Evolutionary conservation across 768 basidiomycete species (phyloP).

Genomic region (Leccinum pellstonianum): DNA sequence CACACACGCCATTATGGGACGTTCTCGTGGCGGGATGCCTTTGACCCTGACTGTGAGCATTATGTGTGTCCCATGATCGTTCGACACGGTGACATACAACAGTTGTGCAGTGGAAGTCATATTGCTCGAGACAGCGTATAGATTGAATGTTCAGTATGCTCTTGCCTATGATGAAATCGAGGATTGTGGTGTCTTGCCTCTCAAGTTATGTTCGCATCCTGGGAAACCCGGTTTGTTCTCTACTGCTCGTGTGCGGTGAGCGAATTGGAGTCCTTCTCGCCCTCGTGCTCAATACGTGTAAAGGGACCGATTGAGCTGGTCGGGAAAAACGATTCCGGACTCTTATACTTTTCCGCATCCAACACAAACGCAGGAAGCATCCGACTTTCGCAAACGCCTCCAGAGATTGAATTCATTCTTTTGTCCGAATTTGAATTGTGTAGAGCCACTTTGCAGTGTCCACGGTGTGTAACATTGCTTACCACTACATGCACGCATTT

Average conservation of each 20-base stretch:
- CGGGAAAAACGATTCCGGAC: slow-evolving; percentile 24
- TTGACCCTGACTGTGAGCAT: slow-evolving; percentile 43
- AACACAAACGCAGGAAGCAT: slow-evolving; percentile 6
- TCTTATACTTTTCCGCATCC: slow-evolving; percentile 13
- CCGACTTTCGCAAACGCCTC: slow-evolving; percentile 30
- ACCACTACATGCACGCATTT: slow-evolving; percentile 12
- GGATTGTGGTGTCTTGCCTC: slow-evolving; percentile 44
- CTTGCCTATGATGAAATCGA: slow-evolving; percentile 49
- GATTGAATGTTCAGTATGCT: slow-evolving; percentile 38
- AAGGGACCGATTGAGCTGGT: slow-evolving; percentile 35
- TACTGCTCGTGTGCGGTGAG: slow-evolving; percentile 22
- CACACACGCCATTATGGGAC: slow-evolving; percentile 43
- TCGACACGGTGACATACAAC: slow-evolving; percentile 23
- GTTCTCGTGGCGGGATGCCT: slow-evolving; percentile 51
- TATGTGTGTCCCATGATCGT: background rate
- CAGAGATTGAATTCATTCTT: slow-evolving; percentile 42
- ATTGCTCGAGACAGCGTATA: slow-evolving; percentile 44
- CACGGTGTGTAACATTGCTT: slow-evolving; percentile 40
- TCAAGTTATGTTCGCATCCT: slow-evolving; percentile 30
- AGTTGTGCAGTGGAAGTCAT: slow-evolving; percentile 47
- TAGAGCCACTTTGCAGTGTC: slow-evolving; percentile 47
- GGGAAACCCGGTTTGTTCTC: slow-evolving; percentile 31
- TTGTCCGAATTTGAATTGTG: slow-evolving; percentile 53
- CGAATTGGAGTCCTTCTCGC: slow-evolving; percentile 21
- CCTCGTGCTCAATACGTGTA: slow-evolving; percentile 5